Conservation (phyloP, 2,329 filamentous ascomycete species). For the Phaeosphaeria sp. region DNA sequence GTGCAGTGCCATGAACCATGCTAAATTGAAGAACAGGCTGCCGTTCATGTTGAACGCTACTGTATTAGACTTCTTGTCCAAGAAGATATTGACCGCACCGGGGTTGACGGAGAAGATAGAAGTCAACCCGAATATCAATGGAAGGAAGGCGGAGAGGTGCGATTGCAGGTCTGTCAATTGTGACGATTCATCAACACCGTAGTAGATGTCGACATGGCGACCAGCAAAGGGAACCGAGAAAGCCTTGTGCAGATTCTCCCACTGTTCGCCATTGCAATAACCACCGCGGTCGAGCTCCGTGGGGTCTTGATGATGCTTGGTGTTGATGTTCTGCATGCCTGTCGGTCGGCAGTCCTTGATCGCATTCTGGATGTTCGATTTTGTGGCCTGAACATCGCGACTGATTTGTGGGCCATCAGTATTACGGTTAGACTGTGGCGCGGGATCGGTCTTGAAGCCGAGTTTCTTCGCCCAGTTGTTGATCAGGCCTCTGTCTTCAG, state of each 20-base stretch:
- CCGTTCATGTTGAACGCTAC: slow-evolving; percentile 93
- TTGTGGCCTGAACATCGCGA: slow-evolving; percentile 43
- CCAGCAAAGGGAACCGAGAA: slow-evolving; percentile 44
- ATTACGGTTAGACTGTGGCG: slow-evolving; percentile 12
- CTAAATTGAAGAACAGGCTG: slow-evolving; percentile 91
- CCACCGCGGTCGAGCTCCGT: slow-evolving; percentile 47
- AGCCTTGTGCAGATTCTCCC: slow-evolving; percentile 47
- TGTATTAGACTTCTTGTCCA: slow-evolving; percentile 77
- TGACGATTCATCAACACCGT: slow-evolving; percentile 38
- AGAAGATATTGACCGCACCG: slow-evolving; percentile 82
- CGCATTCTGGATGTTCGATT: slow-evolving; percentile 45
- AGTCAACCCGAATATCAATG: slow-evolving; percentile 43
- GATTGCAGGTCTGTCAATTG: slow-evolving; percentile 34
- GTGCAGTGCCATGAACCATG: slow-evolving; percentile 85
- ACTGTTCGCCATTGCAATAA: slow-evolving; percentile 48
- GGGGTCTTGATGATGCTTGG: slow-evolving; percentile 45
- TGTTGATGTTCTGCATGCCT: slow-evolving; percentile 40
- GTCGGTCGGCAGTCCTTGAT: slow-evolving; percentile 47
- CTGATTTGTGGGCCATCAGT: slow-evolving; percentile 45
- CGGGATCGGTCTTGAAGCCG: slow-evolving; percentile 40
- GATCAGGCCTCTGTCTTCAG: slow-evolving; percentile 36
- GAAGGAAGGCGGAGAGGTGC: slow-evolving; percentile 38
- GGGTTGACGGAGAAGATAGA: slow-evolving; percentile 70
- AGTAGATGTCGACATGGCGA: slow-evolving; percentile 45
- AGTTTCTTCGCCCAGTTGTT: slow-evolving; percentile 48